Evolutionary conservation across 2,329 filamentous ascomycete genomes (phyloP), one percentile per base, ranked within the genome.

Genomic region (Beauveria australis): DNA sequence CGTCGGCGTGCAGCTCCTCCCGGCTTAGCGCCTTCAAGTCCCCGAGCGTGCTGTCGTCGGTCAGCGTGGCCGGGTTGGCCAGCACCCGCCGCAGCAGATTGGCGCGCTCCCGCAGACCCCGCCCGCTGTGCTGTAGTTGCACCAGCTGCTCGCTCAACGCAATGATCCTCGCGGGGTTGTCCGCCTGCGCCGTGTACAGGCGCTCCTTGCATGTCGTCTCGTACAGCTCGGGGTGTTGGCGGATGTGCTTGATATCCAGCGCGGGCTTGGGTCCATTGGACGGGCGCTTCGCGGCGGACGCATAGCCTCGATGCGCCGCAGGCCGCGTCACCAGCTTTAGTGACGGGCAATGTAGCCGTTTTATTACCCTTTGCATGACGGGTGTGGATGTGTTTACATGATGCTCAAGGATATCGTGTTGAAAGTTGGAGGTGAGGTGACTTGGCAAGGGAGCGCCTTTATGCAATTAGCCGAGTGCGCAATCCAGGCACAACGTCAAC

Each of bases 221-320:
- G 78, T 97, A 89, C 18, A 95, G 81, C 16, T 87, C 84, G 18
- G 89, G 85, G 74, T 95, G 89, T 69, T 91, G 83, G 61, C 92
- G 92, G 72, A 99, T 96, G 76, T 94, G 88, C 73, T 91, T 93
- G 71, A 96, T 82, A 76, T 97, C 89, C 66, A 95, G 82, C 52
- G 82, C 28, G 90, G 85, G 71, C 91, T 93, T 12, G 91, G 92
- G 16, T 90, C 92, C 57, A 83, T 47, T 87, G 1, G 88, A 79
- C 5, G 89, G 89, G 44, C 87, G 81, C 61, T 71, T 73, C 49
- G 62, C 59, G 52, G 71, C 68, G 53, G 47, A 41, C n/a, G 67
- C 65, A 44, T 69, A 67, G 61, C 63, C 53, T 49, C 68, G 69
- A 48, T 41, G 46, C 41, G 63, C 43, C 56, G 59, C 49, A 3